phyloP scores from a whole-genome alignment of 345 rosid species.

The Gossypium longicalyx region DNA sequence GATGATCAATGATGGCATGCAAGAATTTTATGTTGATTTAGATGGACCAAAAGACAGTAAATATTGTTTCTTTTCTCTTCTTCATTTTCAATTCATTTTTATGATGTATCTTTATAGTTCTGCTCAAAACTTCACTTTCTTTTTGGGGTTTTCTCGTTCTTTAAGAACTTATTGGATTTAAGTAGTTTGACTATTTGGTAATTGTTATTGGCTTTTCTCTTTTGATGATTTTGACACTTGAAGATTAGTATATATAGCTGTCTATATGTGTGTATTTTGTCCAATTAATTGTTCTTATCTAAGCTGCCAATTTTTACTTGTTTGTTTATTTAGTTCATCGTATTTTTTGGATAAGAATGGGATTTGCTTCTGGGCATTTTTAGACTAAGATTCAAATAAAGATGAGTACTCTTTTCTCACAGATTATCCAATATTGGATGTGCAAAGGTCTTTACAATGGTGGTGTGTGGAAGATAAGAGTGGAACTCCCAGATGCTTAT shows the following conservation, averaged over 20 bases:
- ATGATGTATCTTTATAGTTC: neutral
- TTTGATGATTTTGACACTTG: neutral
- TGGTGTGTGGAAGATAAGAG: slow-evolving; percentile 2
- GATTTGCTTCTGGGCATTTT: neutral
- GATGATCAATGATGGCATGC: neutral
- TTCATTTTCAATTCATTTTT: neutral
- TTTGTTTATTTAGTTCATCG: neutral
- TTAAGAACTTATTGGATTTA: too few species aligned
- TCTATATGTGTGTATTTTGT: neutral
- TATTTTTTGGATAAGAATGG: neutral
- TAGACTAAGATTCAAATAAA: too few species aligned
- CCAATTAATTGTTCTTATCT: neutral
- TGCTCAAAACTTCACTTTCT: neutral
- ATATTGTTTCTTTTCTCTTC: neutral
- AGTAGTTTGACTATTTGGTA: too few species aligned
- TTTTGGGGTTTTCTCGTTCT: neutral
- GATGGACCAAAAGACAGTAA: neutral
- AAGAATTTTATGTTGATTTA: neutral
- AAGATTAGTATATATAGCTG: neutral
- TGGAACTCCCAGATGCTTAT: neutral
- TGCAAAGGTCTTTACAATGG: neutral
- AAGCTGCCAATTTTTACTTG: neutral
- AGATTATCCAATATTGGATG: neutral
- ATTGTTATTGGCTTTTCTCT: neutral
- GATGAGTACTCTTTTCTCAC: too few species aligned